These are phyloP conservation scores for Podila minutissima DNA, from an alignment of 192 early-diverging fungal genomes.

Conservation along the genomic window DNA sequence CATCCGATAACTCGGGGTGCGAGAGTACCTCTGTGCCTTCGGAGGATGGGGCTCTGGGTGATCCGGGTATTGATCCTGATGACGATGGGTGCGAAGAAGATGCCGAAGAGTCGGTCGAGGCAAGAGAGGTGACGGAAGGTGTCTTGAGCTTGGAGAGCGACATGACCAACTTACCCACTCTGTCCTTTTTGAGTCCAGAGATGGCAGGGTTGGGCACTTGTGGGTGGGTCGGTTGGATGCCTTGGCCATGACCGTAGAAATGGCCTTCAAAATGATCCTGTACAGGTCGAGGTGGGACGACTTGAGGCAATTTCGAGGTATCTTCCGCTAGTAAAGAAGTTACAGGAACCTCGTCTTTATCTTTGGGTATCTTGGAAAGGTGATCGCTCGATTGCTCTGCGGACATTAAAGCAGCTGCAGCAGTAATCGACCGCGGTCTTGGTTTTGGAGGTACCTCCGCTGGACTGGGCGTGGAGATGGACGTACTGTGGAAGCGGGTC, in stretches of 20 bases:
- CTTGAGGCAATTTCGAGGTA: background rate
- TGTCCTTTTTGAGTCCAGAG: conserved; percentile 4
- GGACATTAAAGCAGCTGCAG: conserved; percentile 9
- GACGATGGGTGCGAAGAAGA: background rate
- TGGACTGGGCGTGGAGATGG: background rate
- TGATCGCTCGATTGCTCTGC: background rate
- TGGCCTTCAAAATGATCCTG: conserved; percentile 17
- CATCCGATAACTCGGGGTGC: background rate
- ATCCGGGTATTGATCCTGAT: conserved; percentile 7
- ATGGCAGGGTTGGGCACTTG: background rate
- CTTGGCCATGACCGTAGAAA: conserved; percentile 8
- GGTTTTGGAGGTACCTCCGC: background rate
- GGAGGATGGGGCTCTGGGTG: conserved; percentile 1
- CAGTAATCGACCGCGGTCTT: conserved; percentile 16
- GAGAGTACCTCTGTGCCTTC: background rate
- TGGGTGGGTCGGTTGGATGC: background rate
- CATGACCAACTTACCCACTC: conserved; percentile 26
- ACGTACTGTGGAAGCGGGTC: background rate
- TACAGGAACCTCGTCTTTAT: background rate
- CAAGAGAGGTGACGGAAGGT: conserved; percentile 2
- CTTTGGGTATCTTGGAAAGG: background rate
- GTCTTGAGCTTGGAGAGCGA: conserved; percentile 26
- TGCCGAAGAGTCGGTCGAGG: background rate
- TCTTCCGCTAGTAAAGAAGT: background rate
- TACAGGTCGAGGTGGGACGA: background rate